These are phyloP conservation scores for Kodamaea plutei DNA, from an alignment of 1,139 yeast genomes.

Conservation along the genomic window DNA sequence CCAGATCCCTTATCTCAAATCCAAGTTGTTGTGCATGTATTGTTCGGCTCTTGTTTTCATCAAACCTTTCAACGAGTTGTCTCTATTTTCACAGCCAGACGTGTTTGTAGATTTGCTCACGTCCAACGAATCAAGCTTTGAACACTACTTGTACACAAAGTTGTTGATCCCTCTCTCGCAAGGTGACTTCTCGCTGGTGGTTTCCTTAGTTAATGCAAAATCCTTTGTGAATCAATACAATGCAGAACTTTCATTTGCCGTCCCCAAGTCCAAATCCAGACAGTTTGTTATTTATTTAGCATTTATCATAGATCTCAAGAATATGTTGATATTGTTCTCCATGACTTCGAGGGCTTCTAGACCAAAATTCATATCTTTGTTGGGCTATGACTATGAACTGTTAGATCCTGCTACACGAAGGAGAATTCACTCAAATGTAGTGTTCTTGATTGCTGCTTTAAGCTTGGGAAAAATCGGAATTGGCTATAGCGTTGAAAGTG, in stretches of 20 bases:
- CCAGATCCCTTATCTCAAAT: slow-evolving; percentile 13
- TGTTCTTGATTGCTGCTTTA: slow-evolving; percentile 23
- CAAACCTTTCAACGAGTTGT: slow-evolving; percentile 28
- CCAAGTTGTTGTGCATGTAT: slow-evolving; percentile 23
- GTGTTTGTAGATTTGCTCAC: slow-evolving; percentile 18
- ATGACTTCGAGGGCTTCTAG: slow-evolving; percentile 22
- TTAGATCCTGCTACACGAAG: background rate
- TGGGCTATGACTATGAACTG: slow-evolving; percentile 21
- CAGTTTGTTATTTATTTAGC: slow-evolving; percentile 22
- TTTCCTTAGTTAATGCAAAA: slow-evolving; percentile 4
- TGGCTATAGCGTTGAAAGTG: slow-evolving; percentile 22
- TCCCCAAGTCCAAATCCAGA: slow-evolving; percentile 15
- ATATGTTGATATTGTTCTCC: slow-evolving; percentile 26
- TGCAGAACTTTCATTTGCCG: slow-evolving; percentile 18
- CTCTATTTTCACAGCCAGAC: slow-evolving; percentile 19
- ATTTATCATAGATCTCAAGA: slow-evolving; percentile 28
- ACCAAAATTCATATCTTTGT: slow-evolving; percentile 18
- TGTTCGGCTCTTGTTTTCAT: slow-evolving; percentile 23
- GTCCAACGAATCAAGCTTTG: slow-evolving; percentile 14
- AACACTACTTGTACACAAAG: slow-evolving; percentile 15
- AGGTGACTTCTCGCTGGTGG: slow-evolving; percentile 3
- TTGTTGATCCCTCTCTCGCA: slow-evolving; percentile 16
- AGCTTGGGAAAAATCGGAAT: slow-evolving; percentile 28
- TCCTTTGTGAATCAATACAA: slow-evolving; percentile 13
- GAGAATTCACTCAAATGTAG: slow-evolving; percentile 16